Base-by-base conservation (phyloP, 1,284 basidiomycete species). In the Ceratobasidium theobromae region DNA sequence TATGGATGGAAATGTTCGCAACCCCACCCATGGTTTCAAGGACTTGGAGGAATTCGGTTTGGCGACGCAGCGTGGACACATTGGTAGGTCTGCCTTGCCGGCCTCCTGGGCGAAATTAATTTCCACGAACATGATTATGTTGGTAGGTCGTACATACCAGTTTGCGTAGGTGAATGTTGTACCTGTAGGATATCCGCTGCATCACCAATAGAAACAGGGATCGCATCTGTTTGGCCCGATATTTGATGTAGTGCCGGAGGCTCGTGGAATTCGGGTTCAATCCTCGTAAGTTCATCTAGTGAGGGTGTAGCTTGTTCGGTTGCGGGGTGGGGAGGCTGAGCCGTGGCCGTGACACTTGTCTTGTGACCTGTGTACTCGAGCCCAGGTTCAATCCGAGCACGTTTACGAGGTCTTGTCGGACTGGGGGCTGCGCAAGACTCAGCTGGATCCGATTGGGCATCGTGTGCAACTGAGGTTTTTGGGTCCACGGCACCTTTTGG, bases 31-130 rank as follows among this genome's bases (percentile, higher is more conserved):
- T 76, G 33, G 78, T 79, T 68, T 85, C 80, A 14, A 92, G 75
- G 11, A 91, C 79, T 32, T 82, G 84, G 51, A 84, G 73, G 46
- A 91, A 75, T 74, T 92, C 90, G 69, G 88, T 90, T 76, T 91
- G 88, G 27, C 90, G 83, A 9, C 89, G 85, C 27, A 88, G 77
- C 68, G 86, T 82, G 12, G 89, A 87, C 14, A 92, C 82, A 70
- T 91, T 92, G 23, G 46, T 43, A 14, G 33, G 33, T 40, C 45
- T 40, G 28, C 33, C 35, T 9, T 32, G 43, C 14, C 45, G 57
- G 9, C 25, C 16, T 3, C 9, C 57, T 62, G 12, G 51, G 46
- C 28, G 27, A 48, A 66, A 25, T 52, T 52, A 1, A 27, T 27
- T 38, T 38, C 9, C 8, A 38, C 16, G 14, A 21, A 23, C 25